Conservation (phyloP, 2,329 filamentous ascomycete genomes). For the Exophiala lecanii-corni region DNA sequence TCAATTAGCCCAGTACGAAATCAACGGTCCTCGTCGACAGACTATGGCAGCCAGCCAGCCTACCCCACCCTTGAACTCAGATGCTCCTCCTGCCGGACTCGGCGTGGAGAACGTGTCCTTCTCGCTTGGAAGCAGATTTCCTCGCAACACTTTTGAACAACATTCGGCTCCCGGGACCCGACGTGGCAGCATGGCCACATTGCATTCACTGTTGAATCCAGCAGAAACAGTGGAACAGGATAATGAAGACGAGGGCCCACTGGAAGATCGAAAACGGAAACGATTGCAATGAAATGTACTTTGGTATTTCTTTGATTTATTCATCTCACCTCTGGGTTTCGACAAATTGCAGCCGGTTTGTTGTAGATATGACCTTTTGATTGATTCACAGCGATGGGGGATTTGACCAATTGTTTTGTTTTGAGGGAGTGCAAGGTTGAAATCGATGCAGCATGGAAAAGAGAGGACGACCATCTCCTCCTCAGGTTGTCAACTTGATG, state of each 20-base stretch:
- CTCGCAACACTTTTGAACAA: slow-evolving; percentile 22
- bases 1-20: slow-evolving; percentile 61
- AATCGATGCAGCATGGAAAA: too few relatives aligned
- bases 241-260: slow-evolving; percentile 55
- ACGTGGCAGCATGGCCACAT: slow-evolving; percentile 66
- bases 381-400: too few relatives aligned
- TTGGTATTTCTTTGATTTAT: too few relatives aligned
- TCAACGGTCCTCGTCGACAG: slow-evolving; percentile 50
- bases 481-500: too few relatives aligned
- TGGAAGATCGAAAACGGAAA: slow-evolving; percentile 60
- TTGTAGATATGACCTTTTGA: background rate
- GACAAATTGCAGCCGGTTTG: background rate
- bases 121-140: slow-evolving; percentile 23
- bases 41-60: slow-evolving; percentile 19
- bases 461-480: background rate
- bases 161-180: slow-evolving; percentile 59
- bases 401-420: too few relatives aligned
- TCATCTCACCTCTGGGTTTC: background rate
- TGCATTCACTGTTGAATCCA: slow-evolving; percentile 63
- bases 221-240: slow-evolving; percentile 63
- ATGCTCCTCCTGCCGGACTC: slow-evolving; percentile 18
- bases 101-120: slow-evolving; percentile 23
- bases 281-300: slow-evolving; percentile 40
- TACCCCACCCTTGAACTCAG: slow-evolving; percentile 19
- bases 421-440: too few relatives aligned